A percentile compares a stretch with the other conserved stretches of the same genome.
phyloP scores from a whole-genome alignment of 2,329 filamentous ascomycete genomes.

The Helicocarpus griseus region DNA sequence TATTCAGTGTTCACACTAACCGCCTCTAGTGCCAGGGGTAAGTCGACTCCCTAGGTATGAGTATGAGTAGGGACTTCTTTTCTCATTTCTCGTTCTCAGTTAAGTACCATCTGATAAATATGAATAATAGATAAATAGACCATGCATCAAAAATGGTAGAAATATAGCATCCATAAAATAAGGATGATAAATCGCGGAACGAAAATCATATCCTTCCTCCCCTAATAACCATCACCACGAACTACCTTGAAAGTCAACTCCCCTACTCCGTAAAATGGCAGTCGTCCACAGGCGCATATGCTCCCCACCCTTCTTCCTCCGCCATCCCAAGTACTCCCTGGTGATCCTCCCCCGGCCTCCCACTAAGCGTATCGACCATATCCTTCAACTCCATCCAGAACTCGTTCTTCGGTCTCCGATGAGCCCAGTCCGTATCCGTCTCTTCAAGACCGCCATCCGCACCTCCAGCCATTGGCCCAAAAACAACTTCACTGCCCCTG shows the following conservation, averaged over 20 bases:
- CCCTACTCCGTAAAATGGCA: slow-evolving; percentile 1
- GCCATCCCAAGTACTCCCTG: slow-evolving; percentile 11
- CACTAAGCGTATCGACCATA: slow-evolving; percentile 75
- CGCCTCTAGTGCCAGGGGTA: too few relatives aligned
- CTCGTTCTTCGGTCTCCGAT: slow-evolving; percentile 70
- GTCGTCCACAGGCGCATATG: not conserved
- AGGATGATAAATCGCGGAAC: too few relatives aligned
- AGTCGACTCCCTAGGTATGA: too few relatives aligned
- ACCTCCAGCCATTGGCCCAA: slow-evolving; percentile 58
- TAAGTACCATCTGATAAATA: too few relatives aligned
- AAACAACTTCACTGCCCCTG: slow-evolving; percentile 80
- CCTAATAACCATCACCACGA: not conserved
- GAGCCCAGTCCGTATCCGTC: slow-evolving; percentile 84
- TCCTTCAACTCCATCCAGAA: slow-evolving; percentile 77
- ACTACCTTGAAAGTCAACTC: too few relatives aligned
- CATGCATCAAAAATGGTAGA: too few relatives aligned
- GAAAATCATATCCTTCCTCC: not conserved
- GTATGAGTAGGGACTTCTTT: too few relatives aligned
- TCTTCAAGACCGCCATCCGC: slow-evolving; percentile 56
- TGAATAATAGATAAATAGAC: too few relatives aligned
- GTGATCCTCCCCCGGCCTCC: slow-evolving; percentile 44
- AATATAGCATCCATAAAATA: too few relatives aligned
- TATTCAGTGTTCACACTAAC: too few relatives aligned
- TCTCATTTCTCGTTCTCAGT: too few relatives aligned
- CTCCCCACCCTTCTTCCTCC: slow-evolving; percentile 17